These are phyloP conservation scores for Ceratocystis lukuohia DNA, from an alignment of 2,329 filamentous ascomycete species.

Conservation along the genomic window DNA sequence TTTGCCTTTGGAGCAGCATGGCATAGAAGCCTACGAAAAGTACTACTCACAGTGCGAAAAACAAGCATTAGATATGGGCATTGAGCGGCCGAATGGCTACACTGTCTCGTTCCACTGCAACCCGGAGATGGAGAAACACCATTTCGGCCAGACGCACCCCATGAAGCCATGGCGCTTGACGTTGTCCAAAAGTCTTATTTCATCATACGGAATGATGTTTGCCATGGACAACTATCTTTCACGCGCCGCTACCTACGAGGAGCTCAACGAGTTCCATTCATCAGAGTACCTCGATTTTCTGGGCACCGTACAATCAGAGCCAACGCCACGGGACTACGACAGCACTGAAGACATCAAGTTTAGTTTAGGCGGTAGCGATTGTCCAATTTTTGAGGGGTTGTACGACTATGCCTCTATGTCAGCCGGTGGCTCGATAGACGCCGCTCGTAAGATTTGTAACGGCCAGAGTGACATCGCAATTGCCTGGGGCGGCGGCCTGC, in stretches of 20 bases:
- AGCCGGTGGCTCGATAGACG: slow-evolving; percentile 78
- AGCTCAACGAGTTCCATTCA: slow-evolving; percentile 76
- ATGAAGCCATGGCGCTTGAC: slow-evolving; percentile 99
- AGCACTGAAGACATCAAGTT: slow-evolving; percentile 54
- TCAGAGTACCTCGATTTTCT: slow-evolving; percentile 86
- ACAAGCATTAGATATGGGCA: slow-evolving; percentile 48
- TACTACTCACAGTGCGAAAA: slow-evolving; percentile 46
- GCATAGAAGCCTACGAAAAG: slow-evolving; percentile 41
- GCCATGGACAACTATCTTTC: slow-evolving; percentile 92
- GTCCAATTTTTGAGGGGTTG: slow-evolving; percentile 88
- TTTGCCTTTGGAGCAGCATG: slow-evolving; percentile 36
- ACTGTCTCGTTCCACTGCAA: slow-evolving; percentile 94
- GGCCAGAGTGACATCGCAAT: slow-evolving; percentile 89
- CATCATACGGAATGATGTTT: slow-evolving; percentile 88
- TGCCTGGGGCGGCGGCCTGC: slow-evolving; percentile 91
- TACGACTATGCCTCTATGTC: slow-evolving; percentile 94
- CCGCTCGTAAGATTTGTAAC: slow-evolving; percentile 75
- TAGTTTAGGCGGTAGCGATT: slow-evolving; percentile 84
- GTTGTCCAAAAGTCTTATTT: slow-evolving; percentile 84
- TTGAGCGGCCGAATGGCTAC: slow-evolving; percentile 70
- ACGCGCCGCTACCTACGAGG: slow-evolving; percentile 71
- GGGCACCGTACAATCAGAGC: slow-evolving; percentile 52
- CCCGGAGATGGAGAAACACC: slow-evolving; percentile 85
- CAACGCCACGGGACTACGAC: slow-evolving; percentile 51
- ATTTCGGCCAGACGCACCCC: slow-evolving; percentile 91